Percentiles rank a stretch among this genome's conserved stretches.
phyloP scores from a whole-genome alignment of 225 moss, liverwort and hornwort genomes.

The Sphagnum contortum region DNA sequence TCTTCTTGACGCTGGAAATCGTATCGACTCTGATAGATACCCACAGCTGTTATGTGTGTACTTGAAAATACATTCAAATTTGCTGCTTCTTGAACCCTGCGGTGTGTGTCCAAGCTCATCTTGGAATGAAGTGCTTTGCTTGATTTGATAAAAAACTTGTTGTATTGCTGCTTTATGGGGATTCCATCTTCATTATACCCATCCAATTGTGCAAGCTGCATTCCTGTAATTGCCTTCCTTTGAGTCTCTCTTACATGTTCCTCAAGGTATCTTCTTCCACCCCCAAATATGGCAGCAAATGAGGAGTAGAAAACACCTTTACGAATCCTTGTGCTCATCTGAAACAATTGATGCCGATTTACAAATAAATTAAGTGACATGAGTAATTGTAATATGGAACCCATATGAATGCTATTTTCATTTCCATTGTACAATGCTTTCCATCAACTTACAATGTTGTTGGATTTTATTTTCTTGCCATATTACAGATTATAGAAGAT shows the following conservation, averaged over 20 bases:
- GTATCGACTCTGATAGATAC: constrained; percentile 33
- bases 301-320: constrained; percentile 72
- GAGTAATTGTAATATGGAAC: neutral
- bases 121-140: constrained; percentile 43
- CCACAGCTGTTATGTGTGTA: constrained; percentile 34
- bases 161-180: constrained; percentile 47
- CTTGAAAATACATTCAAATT: constrained; percentile 5
- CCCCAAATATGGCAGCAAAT: constrained; percentile 47
- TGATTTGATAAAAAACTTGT: constrained; percentile 44
- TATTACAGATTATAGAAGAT: neutral
- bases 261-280: constrained; percentile 50
- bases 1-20: constrained; percentile 7
- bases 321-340: constrained; percentile 33
- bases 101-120: constrained; percentile 50
- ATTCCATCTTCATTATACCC: constrained; percentile 57
- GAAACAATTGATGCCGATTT: neutral
- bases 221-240: constrained; percentile 26
- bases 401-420: neutral
- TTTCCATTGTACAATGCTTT: neutral
- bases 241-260: constrained; percentile 41
- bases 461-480: neutral
- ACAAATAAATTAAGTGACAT: neutral
- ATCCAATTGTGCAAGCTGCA: constrained; percentile 49
- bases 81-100: constrained; percentile 37
- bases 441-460: neutral